Evolutionary conservation across 345 rosid genomes (phyloP).

Genomic region (Geranium rotundifolium): DNA sequence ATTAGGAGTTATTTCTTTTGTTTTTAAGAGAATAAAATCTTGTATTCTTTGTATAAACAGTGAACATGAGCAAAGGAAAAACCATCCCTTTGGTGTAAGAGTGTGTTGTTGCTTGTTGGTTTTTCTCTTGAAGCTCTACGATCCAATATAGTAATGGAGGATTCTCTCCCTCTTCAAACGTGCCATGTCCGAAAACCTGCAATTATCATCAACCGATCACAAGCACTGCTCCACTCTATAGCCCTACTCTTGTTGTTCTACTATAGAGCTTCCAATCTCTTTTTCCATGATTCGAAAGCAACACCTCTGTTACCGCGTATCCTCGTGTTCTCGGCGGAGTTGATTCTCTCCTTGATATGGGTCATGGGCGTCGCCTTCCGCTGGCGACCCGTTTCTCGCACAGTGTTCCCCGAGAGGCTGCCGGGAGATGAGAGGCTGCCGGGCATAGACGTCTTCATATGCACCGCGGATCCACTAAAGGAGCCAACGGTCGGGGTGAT

Average conservation of each 20-base stretch:
- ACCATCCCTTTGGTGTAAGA: too few relatives aligned
- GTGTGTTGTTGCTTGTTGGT: too few relatives aligned
- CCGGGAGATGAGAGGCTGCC: constrained; percentile 21
- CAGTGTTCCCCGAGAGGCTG: constrained; percentile 27
- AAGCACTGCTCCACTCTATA: constrained; percentile 17
- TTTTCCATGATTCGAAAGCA: constrained; percentile 9
- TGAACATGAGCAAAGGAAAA: too few relatives aligned
- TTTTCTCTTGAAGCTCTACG: too few relatives aligned
- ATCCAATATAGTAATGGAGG: not conserved
- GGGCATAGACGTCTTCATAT: constrained; percentile 34
- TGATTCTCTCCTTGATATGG: constrained; percentile 27
- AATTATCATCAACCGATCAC: constrained; percentile 18
- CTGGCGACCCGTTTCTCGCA: constrained; percentile 27
- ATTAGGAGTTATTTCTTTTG: too few relatives aligned
- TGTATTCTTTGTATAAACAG: too few relatives aligned
- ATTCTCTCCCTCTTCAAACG: constrained; percentile 14
- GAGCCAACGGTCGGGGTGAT: constrained; percentile 36
- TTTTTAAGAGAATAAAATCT: too few relatives aligned
- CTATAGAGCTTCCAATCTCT: constrained; percentile 28
- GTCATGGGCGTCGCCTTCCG: constrained; percentile 13
- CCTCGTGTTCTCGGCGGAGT: constrained; percentile 19
- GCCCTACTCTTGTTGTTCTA: constrained; percentile 19
- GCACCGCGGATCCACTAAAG: constrained; percentile 38
- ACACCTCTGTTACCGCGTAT: constrained; percentile 10
- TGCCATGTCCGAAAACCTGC: constrained; percentile 10